Conservation (phyloP, 2,329 filamentous ascomycete species). For the Hypoxylon sp. region DNA sequence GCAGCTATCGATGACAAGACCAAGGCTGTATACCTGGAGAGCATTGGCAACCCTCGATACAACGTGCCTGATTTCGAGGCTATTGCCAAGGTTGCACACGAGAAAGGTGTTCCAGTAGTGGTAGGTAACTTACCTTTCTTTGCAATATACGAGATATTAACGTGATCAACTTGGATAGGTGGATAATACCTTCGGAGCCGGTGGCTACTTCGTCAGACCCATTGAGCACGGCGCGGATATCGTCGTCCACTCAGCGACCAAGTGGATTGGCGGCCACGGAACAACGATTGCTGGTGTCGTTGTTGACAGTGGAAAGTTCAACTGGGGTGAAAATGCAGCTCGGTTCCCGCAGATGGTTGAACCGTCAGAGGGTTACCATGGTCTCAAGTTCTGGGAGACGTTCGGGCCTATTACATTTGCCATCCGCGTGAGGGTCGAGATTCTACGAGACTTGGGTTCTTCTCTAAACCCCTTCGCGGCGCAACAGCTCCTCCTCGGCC, state of each 20-base stretch:
- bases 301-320: slow-evolving; percentile 90
- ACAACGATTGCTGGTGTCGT: slow-evolving; percentile 91
- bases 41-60: slow-evolving; percentile 93
- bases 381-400: slow-evolving; percentile 93
- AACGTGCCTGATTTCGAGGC: slow-evolving; percentile 93
- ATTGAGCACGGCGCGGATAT: slow-evolving; percentile 95
- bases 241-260: slow-evolving; percentile 93
- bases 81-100: slow-evolving; percentile 84
- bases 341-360: slow-evolving; percentile 96
- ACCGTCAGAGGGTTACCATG: slow-evolving; percentile 90
- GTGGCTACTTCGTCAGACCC: slow-evolving; percentile 88
- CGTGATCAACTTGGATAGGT: slow-evolving; percentile 64
- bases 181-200: slow-evolving; percentile 96
- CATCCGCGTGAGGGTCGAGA: slow-evolving; percentile 89
- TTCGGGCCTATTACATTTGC: slow-evolving; percentile 88
- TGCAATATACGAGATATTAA: slow-evolving; percentile 2
- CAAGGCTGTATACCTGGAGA: slow-evolving; percentile 92
- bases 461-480: slow-evolving; percentile 91
- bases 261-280: slow-evolving; percentile 97
- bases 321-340: slow-evolving; percentile 87
- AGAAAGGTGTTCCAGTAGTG: slow-evolving; percentile 75
- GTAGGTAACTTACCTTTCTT: slow-evolving; percentile 57
- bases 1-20: slow-evolving; percentile 91
- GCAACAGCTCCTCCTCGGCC: slow-evolving; percentile 89
- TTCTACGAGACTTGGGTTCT: slow-evolving; percentile 87